Conservation (phyloP, 345 rosid species). For the Citrus sp. region DNA sequence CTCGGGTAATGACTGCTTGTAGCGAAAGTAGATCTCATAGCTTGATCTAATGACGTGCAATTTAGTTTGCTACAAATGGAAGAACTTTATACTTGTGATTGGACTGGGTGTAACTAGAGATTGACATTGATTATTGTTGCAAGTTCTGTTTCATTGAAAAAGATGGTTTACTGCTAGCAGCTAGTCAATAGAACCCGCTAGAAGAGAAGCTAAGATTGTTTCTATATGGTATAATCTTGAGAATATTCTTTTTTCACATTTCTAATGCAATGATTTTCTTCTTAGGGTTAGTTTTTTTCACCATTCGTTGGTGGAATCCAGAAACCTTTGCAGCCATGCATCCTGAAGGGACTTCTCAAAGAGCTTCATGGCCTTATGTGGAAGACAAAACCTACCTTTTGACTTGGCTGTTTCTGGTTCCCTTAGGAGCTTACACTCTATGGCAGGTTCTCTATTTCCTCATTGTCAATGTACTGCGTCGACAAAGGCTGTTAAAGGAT, state of each 20-base stretch:
- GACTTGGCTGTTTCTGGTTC: conserved; percentile 84
- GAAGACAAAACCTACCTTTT: conserved; percentile 71
- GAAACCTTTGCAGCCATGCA: conserved; percentile 86
- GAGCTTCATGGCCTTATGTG: conserved; percentile 83
- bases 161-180: not conserved
- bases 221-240: too few relatives aligned
- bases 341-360: conserved; percentile 62
- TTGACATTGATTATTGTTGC: not conserved
- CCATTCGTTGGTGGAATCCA: conserved; percentile 98
- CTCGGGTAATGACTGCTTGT: not conserved
- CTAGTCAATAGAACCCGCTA: not conserved
- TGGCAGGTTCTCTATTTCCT: conserved; percentile 94
- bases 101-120: not conserved
- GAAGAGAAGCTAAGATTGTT: not conserved
- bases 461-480: conserved; percentile 83
- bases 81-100: not conserved
- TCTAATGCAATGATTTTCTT: conserved; percentile 15
- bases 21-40: not conserved
- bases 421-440: conserved; percentile 74
- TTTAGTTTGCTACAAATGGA: not conserved
- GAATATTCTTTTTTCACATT: not conserved
- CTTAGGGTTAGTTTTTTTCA: conserved; percentile 88
- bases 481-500: conserved; percentile 85
- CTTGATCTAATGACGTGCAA: not conserved
- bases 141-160: not conserved